Conservation (phyloP, 2,329 filamentous ascomycete species). For the Botrytis pseudocinerea region DNA sequence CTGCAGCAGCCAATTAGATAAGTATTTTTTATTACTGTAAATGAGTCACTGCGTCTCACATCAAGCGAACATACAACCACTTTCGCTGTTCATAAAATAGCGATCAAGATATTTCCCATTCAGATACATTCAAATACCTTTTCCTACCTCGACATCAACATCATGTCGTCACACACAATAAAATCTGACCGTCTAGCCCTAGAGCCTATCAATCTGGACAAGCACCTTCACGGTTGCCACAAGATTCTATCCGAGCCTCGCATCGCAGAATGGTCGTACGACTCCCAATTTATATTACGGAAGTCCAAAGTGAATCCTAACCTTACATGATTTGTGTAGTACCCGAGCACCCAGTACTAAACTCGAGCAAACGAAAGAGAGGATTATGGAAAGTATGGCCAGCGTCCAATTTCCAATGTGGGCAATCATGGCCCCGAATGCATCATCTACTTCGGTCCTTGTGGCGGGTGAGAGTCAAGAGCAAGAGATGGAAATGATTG, state of each 20-base stretch:
- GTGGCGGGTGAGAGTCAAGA: background rate
- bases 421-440: background rate
- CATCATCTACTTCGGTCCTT: background rate
- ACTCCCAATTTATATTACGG: background rate
- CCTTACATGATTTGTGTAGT: background rate
- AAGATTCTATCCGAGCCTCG: background rate
- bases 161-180: background rate
- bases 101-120: background rate
- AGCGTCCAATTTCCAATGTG: background rate
- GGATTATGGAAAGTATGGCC: background rate
- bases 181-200: background rate
- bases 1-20: background rate
- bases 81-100: background rate
- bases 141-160: too few relatives aligned
- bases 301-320: background rate
- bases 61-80: background rate
- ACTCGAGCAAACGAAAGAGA: conserved; percentile 1
- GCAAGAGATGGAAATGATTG: conserved; percentile 9
- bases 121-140: too few relatives aligned
- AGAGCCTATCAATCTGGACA: background rate
- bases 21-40: background rate
- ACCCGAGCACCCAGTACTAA: background rate
- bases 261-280: conserved; percentile 11
- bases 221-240: background rate
- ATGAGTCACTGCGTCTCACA: background rate